Base-by-base conservation (phyloP, 495 filamentous ascomycete genomes). In the Thozetella sp. region DNA sequence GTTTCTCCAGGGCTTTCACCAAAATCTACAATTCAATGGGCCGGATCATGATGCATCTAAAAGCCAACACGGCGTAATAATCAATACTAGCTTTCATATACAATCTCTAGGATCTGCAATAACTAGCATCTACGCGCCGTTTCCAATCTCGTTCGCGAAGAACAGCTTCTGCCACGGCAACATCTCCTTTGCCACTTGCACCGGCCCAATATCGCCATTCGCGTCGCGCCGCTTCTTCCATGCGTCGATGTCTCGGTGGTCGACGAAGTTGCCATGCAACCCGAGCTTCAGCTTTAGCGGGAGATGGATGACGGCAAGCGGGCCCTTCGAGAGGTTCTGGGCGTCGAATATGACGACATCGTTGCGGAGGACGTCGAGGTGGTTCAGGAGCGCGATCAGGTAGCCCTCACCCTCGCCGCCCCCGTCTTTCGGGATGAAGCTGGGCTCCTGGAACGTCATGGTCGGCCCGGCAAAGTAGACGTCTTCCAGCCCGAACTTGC, bases 381-480 rank as follows among this genome's bases (percentile, higher is more conserved):
- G 81, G 58, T 86, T 87, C 34, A 85, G 69, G 27, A 87, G 71
- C 17, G 75, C 78, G 13, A 83, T 75, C 12, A 87, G 61, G 56
- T 83, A 86, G 1, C 84, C 83, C 60, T 86, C 82, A 2, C 81
- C 85, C 59, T 86, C 84, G 2, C 54, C 64, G 0, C 67, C 69
- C 4, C 72, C 75, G 0, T 66, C 60, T 55, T 70, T 71, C 0
- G 84, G 84, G 26, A 86, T 80, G 59, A 86, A 86, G 0, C 82
- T 77, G 0, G 85, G 84, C 58, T 86, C 84, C 59, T 88, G 84
- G 62, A 85, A 82, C 2, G 80, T 78, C 55, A 72, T 75, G 0
- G 76, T 82, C 43, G 78, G 76, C 0, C 80, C 80, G 19, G 79
- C 67, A 58, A 76, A 83, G 57, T 76, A 84, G 11, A 74, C 69